These are phyloP conservation scores for Lodderomyces margitis DNA, from an alignment of 1,139 yeast genomes.

Conservation along the genomic window DNA sequence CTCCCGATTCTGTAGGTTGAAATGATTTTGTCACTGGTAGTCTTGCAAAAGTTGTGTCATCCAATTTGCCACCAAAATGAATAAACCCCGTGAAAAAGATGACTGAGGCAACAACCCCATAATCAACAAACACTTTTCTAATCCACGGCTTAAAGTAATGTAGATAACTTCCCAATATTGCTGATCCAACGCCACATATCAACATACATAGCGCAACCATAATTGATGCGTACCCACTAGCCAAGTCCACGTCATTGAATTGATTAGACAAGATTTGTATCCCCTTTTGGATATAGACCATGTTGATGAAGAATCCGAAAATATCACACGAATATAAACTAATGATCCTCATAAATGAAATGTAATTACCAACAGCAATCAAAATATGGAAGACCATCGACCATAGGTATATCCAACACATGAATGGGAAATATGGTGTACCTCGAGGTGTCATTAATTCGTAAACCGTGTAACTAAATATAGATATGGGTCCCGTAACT, in stretches of 20 bases:
- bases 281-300: conserved; percentile 90
- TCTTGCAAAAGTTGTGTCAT: conserved; percentile 48
- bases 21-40: conserved; percentile 75
- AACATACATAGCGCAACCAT: conserved; percentile 72
- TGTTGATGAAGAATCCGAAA: conserved; percentile 87
- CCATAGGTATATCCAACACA: conserved; percentile 97
- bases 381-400: conserved; percentile 76
- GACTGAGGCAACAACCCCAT: conserved; percentile 79
- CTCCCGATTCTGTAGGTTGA: conserved; percentile 58
- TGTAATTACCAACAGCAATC: conserved; percentile 69
- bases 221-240: conserved; percentile 74
- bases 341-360: conserved; percentile 67
- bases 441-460: conserved; percentile 66
- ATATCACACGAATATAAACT: conserved; percentile 88
- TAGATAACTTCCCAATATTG: conserved; percentile 57
- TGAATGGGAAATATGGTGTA: conserved; percentile 81
- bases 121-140: conserved; percentile 77
- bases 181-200: conserved; percentile 67
- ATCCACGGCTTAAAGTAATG: conserved; percentile 57
- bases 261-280: conserved; percentile 76
- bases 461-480: conserved; percentile 88
- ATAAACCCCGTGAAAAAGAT: conserved; percentile 89
- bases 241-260: conserved; percentile 45
- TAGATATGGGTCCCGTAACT: conserved; percentile 91
- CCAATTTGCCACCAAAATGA: conserved; percentile 80